Evolutionary conservation across 179 eudicot species (phyloP), one percentile per base, ranked within the genome.

Genomic region (Amaranthus tricolor): DNA sequence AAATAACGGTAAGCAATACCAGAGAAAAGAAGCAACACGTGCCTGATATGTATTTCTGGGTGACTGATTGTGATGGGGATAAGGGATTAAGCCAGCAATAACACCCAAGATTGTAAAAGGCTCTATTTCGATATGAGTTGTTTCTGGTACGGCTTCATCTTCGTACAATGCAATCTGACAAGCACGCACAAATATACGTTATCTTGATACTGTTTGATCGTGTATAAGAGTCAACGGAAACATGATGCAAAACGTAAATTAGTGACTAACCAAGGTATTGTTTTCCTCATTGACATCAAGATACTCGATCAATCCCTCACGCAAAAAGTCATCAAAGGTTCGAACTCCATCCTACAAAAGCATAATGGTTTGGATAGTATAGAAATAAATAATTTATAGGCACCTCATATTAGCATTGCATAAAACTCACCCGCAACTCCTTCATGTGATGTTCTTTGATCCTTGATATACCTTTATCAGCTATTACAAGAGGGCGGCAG

Each of bases 241-340:
- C 4, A n/a, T 15, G 54, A 19, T 20, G 17, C 17, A 58, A 76
- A 5, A 66, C 44, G 71, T 44, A 65, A 72, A 67, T 65, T 17
- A 57, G 45, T 54, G 24, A 81, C 97, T 64, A 76, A 95, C 99
- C 99, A 96, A 76, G 60, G 98, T 86, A 86, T 96, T 96, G 82
- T 96, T 96, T 87, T 96, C 96, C 84, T 96, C 97, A 66, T 96
- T 96, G 70, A 96, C 99, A 89, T 96, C 99, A 80, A 96, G 99
- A 85, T 93, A 96, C 83, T 96, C 99, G 44, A 96, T 90, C 84
- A 96, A 79, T 44, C 99, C 99, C 48, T 94, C 98, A 17, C 76
- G 86, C 76, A 96, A 73, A 77, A 96, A 96, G 74, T 88, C 92
- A 81, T 91, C 90, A 73, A 96, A 96, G 49, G 77, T 79, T 68